A percentile compares a stretch with the other conserved stretches of the same genome.
phyloP scores from a whole-genome alignment of 2,329 filamentous ascomycete species.

The Ascochyta koolunga region DNA sequence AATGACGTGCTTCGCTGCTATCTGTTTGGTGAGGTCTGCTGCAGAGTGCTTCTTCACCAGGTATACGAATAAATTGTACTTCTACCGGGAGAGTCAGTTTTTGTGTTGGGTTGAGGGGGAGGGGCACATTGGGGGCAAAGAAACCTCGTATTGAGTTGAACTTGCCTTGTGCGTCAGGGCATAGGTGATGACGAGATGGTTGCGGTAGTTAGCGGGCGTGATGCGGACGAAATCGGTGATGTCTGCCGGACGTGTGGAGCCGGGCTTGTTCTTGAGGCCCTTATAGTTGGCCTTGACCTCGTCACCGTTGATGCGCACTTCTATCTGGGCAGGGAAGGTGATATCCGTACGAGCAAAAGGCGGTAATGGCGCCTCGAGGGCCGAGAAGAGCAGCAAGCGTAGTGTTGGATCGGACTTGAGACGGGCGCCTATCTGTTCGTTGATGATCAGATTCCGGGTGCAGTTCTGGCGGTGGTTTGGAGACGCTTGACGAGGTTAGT shows the following conservation, averaged over 20 bases:
- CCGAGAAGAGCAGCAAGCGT: conserved; percentile 84
- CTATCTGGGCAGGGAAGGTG: conserved; percentile 88
- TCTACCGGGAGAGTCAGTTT: conserved; percentile 38
- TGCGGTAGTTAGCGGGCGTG: conserved; percentile 70
- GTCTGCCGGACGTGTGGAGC: conserved; percentile 91
- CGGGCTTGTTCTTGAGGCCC: conserved; percentile 93
- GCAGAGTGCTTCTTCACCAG: conserved; percentile 77
- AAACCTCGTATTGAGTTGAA: conserved; percentile 32
- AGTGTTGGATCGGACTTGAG: conserved; percentile 67
- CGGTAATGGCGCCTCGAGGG: conserved; percentile 59
- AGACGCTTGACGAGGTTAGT: conserved; percentile 54
- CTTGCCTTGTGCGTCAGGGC: conserved; percentile 85
- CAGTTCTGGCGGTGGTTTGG: conserved; percentile 65
- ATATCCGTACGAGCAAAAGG: conserved; percentile 64
- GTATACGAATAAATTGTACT: conserved; percentile 67
- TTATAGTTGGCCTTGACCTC: conserved; percentile 93
- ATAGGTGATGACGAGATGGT: conserved; percentile 85
- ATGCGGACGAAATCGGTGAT: conserved; percentile 79
- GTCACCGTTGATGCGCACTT: conserved; percentile 86
- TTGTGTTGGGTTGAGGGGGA: background rate
- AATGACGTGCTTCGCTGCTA: conserved; percentile 73
- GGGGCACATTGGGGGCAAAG: background rate
- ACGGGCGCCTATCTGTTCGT: conserved; percentile 59
- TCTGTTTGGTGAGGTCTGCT: conserved; percentile 70
- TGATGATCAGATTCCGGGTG: conserved; percentile 64